Evolutionary conservation across 2,329 filamentous ascomycete species (phyloP), one percentile per base, ranked within the genome.

Genomic region (Coleophoma crateriformis): DNA sequence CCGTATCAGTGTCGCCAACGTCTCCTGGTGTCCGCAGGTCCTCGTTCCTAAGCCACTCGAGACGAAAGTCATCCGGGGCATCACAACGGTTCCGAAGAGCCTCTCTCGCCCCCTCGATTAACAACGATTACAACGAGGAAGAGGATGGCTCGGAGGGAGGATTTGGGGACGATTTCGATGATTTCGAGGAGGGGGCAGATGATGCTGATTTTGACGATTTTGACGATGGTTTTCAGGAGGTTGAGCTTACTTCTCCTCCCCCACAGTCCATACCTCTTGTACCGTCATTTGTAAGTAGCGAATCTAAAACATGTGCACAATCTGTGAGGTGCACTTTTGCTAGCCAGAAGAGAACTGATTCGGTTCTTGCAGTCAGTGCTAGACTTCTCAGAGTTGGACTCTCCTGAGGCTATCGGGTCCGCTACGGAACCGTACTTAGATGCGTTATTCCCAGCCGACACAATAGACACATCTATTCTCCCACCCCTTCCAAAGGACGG

Each of bases 161-260:
- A 60, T 84, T 85, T 69, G 81, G 68, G 37, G 72, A 82, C 60
- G 85, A 88, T 61, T 90, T 89, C 67, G 84, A 87, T 62, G 86
- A 85, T 57, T 81, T 82, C 65, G 80, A 79, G 47, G 83, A 77
- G 58, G 75, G 75, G 43, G 73, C 73, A 51, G 72, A 74, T 50
- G 66, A 69, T 52, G 72, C 70, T 52, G 72, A 68, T 49, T 73
- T 75, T 58, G 74, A 75, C 58, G 75, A 79, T 61, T 80, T 82
- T 67, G 77, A 78, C 54, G 84, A 88, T 50, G 64, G 62, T 61
- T 88, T 88, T 68, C 78, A 88, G 61, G 73, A 81, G 64, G 66
- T 78, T 50, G 72, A 73, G 48, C 63, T 68, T 41, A 53, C 64
- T 39, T 56, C 62, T 55, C 60, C 61, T 54, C 64, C 61, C 56